Conservation (phyloP, 768 basidiomycete species). For the Suillus luteus region DNA sequence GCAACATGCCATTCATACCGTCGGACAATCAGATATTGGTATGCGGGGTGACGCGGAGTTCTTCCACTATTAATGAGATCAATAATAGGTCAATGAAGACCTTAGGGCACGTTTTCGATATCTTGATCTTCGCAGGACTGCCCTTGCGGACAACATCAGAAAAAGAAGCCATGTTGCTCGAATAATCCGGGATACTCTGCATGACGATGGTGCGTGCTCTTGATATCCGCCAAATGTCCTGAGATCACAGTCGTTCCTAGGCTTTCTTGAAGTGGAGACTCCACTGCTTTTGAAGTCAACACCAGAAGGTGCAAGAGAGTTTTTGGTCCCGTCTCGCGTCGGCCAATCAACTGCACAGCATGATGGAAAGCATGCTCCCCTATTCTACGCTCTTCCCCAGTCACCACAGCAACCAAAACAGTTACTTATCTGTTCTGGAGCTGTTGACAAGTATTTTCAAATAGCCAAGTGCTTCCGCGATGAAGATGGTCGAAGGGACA, state of each 20-base stretch:
- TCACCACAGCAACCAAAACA: constrained; percentile 98
- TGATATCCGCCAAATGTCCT: constrained; percentile 12
- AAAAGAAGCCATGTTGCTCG: constrained; percentile 83
- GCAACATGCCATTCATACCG: constrained; percentile 80
- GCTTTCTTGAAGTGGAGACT: constrained; percentile 92
- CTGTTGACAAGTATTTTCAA: constrained; percentile 89
- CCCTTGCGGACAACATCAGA: constrained; percentile 75
- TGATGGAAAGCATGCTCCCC: constrained; percentile 26
- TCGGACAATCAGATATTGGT: constrained; percentile 77
- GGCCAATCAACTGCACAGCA: constrained; percentile 32
- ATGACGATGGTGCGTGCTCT: constrained; percentile 62
- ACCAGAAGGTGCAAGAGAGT: constrained; percentile 94
- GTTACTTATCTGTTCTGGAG: constrained; percentile 86
- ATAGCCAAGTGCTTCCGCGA: constrained; percentile 94
- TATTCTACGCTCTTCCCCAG: constrained; percentile 90
- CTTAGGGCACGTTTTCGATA: constrained; percentile 83
- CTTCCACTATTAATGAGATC: constrained; percentile 1
- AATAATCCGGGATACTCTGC: constrained; percentile 68
- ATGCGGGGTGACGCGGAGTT: constrained; percentile 31
- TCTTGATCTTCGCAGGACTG: constrained; percentile 82
- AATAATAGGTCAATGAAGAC: constrained; percentile 76
- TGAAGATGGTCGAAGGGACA: constrained; percentile 92
- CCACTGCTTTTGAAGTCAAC: constrained; percentile 89
- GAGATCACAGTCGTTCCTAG: constrained; percentile 41
- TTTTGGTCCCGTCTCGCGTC: constrained; percentile 80